Evolutionary conservation across 345 rosid genomes (phyloP).

Genomic region (Populus simonii): DNA sequence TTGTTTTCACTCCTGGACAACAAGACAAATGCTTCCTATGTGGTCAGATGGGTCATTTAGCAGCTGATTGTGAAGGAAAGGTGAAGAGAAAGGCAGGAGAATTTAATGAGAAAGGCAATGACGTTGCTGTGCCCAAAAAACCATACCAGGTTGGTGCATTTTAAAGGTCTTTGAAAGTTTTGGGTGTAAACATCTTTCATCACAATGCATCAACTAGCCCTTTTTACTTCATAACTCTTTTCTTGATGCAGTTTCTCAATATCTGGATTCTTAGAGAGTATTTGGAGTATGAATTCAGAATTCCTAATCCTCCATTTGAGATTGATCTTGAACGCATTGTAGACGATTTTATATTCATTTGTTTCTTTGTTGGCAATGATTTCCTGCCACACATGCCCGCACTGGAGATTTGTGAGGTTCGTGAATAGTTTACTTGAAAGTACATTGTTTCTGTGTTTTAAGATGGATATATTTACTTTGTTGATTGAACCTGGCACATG

Average conservation of each 20-base stretch:
- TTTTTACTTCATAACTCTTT: background rate
- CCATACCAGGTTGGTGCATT: constrained; percentile 74
- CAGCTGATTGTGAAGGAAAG: constrained; percentile 85
- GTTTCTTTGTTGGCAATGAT: constrained; percentile 98
- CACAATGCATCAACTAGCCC: background rate
- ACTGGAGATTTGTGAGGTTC: constrained; percentile 93
- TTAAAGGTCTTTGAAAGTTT: background rate
- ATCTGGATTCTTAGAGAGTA: constrained; percentile 95
- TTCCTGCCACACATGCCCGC: constrained; percentile 99
- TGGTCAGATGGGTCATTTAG: constrained; percentile 93
- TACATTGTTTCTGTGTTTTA: background rate
- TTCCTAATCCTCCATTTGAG: constrained; percentile 45
- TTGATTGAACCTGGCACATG: background rate
- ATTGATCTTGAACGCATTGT: constrained; percentile 66
- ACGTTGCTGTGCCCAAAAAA: constrained; percentile 51
- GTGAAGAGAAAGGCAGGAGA: constrained; percentile 82
- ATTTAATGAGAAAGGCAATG: constrained; percentile 89
- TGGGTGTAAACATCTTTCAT: background rate
- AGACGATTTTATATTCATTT: constrained; percentile 94
- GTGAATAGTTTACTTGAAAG: constrained; percentile 14
- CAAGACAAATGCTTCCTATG: constrained; percentile 89
- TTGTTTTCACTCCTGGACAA: constrained; percentile 72
- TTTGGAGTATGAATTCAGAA: constrained; percentile 74
- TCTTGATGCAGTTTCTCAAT: constrained; percentile 67
- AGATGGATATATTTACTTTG: background rate